Evolutionary conservation across 306 rosid genomes (phyloP).

Genomic region (Pterocarpus santalinus): DNA sequence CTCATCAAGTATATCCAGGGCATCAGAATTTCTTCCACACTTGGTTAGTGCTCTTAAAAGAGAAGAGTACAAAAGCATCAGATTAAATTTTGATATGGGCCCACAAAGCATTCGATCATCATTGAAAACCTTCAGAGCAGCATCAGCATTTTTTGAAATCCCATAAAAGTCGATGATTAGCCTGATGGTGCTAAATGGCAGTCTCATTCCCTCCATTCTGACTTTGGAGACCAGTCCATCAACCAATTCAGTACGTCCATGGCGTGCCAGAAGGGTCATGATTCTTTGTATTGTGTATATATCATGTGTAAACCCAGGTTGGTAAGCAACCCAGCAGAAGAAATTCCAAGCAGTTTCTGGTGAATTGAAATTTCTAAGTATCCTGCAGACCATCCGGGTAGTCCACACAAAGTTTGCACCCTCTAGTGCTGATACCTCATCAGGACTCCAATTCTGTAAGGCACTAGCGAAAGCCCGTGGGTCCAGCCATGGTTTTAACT

Average conservation of each 20-base stretch:
- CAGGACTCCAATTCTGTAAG: conserved; percentile 69
- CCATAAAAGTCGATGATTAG: conserved; percentile 81
- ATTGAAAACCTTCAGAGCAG: conserved; percentile 80
- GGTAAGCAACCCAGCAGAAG: conserved; percentile 83
- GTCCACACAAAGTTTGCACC: conserved; percentile 81
- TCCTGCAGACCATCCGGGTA: conserved; percentile 77
- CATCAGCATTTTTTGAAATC: conserved; percentile 77
- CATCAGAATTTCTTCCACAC: conserved; percentile 68
- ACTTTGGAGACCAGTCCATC: conserved; percentile 71
- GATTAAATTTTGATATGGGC: conserved; percentile 64
- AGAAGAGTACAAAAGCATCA: conserved; percentile 81
- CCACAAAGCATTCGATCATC: conserved; percentile 66
- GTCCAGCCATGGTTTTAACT: conserved; percentile 81
- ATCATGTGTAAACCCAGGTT: conserved; percentile 82
- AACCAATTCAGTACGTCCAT: conserved; percentile 68
- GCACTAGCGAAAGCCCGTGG: conserved; percentile 79
- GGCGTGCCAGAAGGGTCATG: conserved; percentile 71
- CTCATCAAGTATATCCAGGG: conserved; percentile 76
- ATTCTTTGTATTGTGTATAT: conserved; percentile 81
- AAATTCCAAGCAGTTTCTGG: conserved; percentile 85
- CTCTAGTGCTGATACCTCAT: conserved; percentile 74
- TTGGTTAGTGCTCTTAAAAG: conserved; percentile 76
- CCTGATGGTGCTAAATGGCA: conserved; percentile 79
- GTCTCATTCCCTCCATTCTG: conserved; percentile 73
- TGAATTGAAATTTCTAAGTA: conserved; percentile 68